A percentile compares a stretch with the other conserved stretches of the same genome.
These are phyloP conservation scores for Cryptococcus sp. DNA, from an alignment of 1,284 basidiomycete genomes.

Conservation along the genomic window DNA sequence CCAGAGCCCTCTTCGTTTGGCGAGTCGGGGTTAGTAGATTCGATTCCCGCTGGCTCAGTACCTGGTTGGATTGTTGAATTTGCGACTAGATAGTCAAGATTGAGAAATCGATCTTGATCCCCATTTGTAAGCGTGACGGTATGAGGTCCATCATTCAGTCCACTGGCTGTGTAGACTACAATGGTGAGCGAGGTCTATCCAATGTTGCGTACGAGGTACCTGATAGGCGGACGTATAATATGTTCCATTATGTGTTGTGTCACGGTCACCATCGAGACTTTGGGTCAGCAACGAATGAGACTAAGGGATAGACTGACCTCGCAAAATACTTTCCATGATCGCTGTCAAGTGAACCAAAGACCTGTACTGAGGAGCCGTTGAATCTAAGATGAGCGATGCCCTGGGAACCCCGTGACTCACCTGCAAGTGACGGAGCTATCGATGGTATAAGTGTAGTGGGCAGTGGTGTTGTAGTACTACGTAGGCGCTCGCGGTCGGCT, in stretches of 20 bases:
- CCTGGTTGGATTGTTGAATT: conserved; percentile 5
- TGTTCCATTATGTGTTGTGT: not conserved
- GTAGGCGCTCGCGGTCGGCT: not conserved
- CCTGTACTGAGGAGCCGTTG: conserved; percentile 9
- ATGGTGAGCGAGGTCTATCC: too few relatives aligned
- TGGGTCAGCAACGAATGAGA: not conserved
- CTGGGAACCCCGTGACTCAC: conserved; percentile 3
- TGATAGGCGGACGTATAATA: not conserved
- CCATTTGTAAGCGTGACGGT: conserved; percentile 3
- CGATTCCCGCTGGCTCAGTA: too few relatives aligned
- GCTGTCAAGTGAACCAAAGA: conserved; percentile 1
- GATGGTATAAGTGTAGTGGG: not conserved
- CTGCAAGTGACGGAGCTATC: conserved; percentile 4
- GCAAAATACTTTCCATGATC: conserved; percentile 9
- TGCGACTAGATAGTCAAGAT: conserved; percentile 14
- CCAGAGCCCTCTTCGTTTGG: not conserved
- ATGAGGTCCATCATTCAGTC: conserved; percentile 3
- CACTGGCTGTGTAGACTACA: conserved; percentile 5
- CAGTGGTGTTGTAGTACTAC: conserved; percentile 6
- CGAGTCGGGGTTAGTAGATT: too few relatives aligned
- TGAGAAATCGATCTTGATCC: not conserved
- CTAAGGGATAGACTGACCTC: conserved; percentile 1
- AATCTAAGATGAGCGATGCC: conserved; percentile 1
- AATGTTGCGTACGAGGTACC: not conserved
- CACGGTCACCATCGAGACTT: not conserved